Percentiles rank a stretch among this genome's conserved stretches.
Evolutionary conservation across 2,329 filamentous ascomycete species (phyloP).

Genomic region (Colletotrichum sp.): DNA sequence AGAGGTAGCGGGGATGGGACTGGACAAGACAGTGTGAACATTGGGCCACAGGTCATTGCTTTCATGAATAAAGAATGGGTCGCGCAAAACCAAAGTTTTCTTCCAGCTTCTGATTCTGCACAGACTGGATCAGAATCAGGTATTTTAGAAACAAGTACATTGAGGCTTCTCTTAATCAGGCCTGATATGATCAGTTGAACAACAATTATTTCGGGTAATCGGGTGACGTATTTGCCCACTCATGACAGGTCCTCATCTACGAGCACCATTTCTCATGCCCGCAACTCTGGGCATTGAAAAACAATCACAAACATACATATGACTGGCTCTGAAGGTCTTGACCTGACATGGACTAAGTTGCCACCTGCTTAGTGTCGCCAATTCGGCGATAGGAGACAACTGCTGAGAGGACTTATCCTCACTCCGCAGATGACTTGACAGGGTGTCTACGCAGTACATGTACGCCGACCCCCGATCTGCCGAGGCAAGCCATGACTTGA

Average conservation of each 20-base stretch:
- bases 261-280: background rate
- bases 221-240: background rate
- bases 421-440: background rate
- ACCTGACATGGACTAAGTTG: background rate
- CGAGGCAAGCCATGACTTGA: background rate
- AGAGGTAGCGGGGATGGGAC: background rate
- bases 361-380: background rate
- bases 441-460: background rate
- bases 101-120: background rate
- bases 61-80: background rate
- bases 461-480: background rate
- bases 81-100: background rate
- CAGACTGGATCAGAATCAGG: background rate
- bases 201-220: background rate
- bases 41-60: background rate
- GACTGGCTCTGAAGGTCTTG: background rate
- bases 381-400: background rate
- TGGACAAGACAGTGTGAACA: background rate
- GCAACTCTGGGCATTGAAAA: background rate
- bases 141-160: background rate
- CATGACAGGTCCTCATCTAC: background rate
- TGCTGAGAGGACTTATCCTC: background rate
- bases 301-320: background rate
- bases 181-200: background rate
- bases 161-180: background rate